phyloP scores from a whole-genome alignment of 2,329 filamentous ascomycete genomes.

The Pseudogymnoascus sp. region DNA sequence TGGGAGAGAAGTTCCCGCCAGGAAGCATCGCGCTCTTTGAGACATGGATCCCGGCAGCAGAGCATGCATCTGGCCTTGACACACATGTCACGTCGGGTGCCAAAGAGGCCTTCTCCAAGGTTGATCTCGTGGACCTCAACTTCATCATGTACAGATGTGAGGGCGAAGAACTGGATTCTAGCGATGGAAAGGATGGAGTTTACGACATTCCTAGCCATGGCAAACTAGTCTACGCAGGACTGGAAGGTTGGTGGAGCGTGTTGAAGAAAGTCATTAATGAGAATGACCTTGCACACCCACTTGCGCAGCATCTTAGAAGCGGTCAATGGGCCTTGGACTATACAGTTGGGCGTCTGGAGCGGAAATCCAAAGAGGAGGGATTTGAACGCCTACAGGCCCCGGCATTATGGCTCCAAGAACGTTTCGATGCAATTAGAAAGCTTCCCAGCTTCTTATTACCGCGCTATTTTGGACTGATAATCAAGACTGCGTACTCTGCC shows the following conservation, averaged over 20 bases:
- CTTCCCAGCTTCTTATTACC: slow-evolving; percentile 86
- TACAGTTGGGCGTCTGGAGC: slow-evolving; percentile 68
- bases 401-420: slow-evolving; percentile 69
- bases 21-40: slow-evolving; percentile 93
- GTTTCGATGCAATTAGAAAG: slow-evolving; percentile 76
- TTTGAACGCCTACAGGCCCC: slow-evolving; percentile 57
- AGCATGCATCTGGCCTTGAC: slow-evolving; percentile 76
- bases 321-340: slow-evolving; percentile 93
- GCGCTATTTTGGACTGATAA: slow-evolving; percentile 82
- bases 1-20: slow-evolving; percentile 78
- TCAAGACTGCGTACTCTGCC: slow-evolving; percentile 80
- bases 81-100: slow-evolving; percentile 78
- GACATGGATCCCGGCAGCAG: slow-evolving; percentile 85
- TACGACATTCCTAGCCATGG: slow-evolving; percentile 82
- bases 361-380: slow-evolving; percentile 53
- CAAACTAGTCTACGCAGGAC: slow-evolving; percentile 81
- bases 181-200: slow-evolving; percentile 71
- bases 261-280: slow-evolving; percentile 74
- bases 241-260: slow-evolving; percentile 98
- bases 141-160: slow-evolving; percentile 87
- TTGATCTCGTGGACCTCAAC: slow-evolving; percentile 78
- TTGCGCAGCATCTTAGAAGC: slow-evolving; percentile 86
- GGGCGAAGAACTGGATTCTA: slow-evolving; percentile 75
- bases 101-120: slow-evolving; percentile 64
- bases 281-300: slow-evolving; percentile 85